Percentiles rank a stretch among this genome's conserved stretches.
These are phyloP conservation scores for Hanseniaspora guilliermondii DNA, from an alignment of 805 yeast species.

Conservation along the genomic window DNA sequence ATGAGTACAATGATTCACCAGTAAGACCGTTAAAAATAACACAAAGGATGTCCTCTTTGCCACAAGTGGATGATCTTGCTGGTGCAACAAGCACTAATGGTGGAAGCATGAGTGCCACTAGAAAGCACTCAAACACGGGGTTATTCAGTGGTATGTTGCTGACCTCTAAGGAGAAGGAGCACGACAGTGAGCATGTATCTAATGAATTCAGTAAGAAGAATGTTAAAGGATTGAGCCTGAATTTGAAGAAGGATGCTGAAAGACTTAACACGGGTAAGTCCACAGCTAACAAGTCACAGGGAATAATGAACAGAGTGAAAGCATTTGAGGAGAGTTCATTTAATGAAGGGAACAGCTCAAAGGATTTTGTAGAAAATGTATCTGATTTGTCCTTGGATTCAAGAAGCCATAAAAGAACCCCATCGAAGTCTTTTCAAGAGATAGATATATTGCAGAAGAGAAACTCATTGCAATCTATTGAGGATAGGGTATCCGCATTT, in stretches of 20 bases:
- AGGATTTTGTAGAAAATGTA: neutral
- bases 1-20: slow-evolving; percentile 28
- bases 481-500: slow-evolving; percentile 3
- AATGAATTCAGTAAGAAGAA: neutral
- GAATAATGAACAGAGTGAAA: slow-evolving; percentile 5
- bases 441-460: slow-evolving; percentile 6
- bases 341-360: neutral
- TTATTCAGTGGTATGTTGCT: slow-evolving; percentile 20
- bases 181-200: neutral
- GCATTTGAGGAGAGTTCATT: slow-evolving; percentile 9
- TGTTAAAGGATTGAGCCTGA: neutral
- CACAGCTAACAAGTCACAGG: slow-evolving; percentile 3
- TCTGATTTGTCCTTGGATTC: neutral
- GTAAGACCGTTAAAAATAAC: slow-evolving; percentile 63
- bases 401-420: neutral
- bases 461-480: slow-evolving; percentile 7
- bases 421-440: neutral
- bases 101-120: neutral
- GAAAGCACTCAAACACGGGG: slow-evolving; percentile 24
- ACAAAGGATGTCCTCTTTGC: slow-evolving; percentile 32
- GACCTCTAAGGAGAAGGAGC: slow-evolving; percentile 2
- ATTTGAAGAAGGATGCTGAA: neutral
- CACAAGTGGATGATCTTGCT: neutral
- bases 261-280: neutral
- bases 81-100: neutral